These are phyloP conservation scores for Phialocephala sp. DNA, from an alignment of 2,329 filamentous ascomycete genomes.

Conservation along the genomic window DNA sequence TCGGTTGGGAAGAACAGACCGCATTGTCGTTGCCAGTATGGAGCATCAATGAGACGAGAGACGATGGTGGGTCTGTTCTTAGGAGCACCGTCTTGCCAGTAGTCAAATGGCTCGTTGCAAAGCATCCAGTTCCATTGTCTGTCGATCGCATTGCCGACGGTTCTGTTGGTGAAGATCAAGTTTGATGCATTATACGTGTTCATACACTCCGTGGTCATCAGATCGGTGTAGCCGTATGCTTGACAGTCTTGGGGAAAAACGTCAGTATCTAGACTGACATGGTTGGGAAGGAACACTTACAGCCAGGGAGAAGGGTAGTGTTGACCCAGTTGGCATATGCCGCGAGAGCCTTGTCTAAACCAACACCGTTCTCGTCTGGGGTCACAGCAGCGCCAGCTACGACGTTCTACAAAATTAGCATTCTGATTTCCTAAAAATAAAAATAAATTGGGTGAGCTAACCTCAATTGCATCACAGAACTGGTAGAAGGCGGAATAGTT, in stretches of 20 bases:
- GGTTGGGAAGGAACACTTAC: constrained; percentile 45
- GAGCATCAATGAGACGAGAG: constrained; percentile 54
- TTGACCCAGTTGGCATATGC: constrained; percentile 62
- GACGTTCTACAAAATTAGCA: constrained; percentile 38
- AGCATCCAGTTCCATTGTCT: constrained; percentile 63
- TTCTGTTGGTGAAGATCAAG: constrained; percentile 56
- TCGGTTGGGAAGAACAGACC: constrained; percentile 58
- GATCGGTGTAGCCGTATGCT: constrained; percentile 52
- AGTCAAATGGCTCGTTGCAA: constrained; percentile 67
- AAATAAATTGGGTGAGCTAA: constrained; percentile 23
- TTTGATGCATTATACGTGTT: constrained; percentile 57
- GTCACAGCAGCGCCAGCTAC: constrained; percentile 41
- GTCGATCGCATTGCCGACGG: constrained; percentile 51
- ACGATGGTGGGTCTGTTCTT: constrained; percentile 51
- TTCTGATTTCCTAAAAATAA: not conserved
- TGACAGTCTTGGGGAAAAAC: constrained; percentile 49
- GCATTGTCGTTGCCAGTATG: constrained; percentile 63
- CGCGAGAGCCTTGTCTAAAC: constrained; percentile 56
- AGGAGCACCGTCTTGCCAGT: constrained; percentile 62
- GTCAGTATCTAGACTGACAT: not conserved
- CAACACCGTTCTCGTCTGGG: constrained; percentile 54
- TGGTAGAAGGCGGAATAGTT: constrained; percentile 53
- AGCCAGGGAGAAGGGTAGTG: constrained; percentile 51
- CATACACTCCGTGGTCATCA: constrained; percentile 54
- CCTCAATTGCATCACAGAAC: constrained; percentile 51